Conservation (phyloP, 257 asterid species). For the Gynochthodes officinalis region DNA sequence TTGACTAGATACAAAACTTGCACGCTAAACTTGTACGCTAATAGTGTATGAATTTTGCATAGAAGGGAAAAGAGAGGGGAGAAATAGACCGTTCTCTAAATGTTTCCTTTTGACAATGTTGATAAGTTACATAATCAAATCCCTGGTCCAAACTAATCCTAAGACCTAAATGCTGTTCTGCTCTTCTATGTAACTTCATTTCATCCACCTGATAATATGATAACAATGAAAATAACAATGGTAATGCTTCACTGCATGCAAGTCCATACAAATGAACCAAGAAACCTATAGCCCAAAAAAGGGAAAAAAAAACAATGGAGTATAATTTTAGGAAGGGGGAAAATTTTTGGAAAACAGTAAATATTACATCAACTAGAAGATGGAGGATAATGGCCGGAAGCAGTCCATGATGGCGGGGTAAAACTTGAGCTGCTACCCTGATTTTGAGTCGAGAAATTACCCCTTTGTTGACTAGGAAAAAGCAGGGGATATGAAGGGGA, state of each 20-base stretch:
- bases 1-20: too few relatives aligned
- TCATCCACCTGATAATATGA: conserved; percentile 12
- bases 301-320: background rate
- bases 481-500: conserved; percentile 43
- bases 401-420: conserved; percentile 48
- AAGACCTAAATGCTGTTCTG: conserved; percentile 12
- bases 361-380: conserved; percentile 46
- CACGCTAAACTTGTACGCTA: too few relatives aligned
- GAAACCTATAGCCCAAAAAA: background rate
- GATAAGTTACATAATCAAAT: conserved; percentile 11
- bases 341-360: background rate
- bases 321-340: background rate
- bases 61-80: conserved; percentile 12
- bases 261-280: conserved; percentile 12
- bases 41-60: background rate
- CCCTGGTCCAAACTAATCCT: conserved; percentile 15
- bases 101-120: conserved; percentile 20
- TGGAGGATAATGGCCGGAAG: conserved; percentile 54
- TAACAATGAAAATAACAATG: conserved; percentile 14
- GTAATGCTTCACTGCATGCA: conserved; percentile 15
- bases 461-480: conserved; percentile 45
- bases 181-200: conserved; percentile 4
- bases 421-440: conserved; percentile 30
- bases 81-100: conserved; percentile 15
- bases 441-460: conserved; percentile 36